These are phyloP conservation scores for Strigomonas culicis DNA, from an alignment of 208 protist species.

Conservation along the genomic window DNA sequence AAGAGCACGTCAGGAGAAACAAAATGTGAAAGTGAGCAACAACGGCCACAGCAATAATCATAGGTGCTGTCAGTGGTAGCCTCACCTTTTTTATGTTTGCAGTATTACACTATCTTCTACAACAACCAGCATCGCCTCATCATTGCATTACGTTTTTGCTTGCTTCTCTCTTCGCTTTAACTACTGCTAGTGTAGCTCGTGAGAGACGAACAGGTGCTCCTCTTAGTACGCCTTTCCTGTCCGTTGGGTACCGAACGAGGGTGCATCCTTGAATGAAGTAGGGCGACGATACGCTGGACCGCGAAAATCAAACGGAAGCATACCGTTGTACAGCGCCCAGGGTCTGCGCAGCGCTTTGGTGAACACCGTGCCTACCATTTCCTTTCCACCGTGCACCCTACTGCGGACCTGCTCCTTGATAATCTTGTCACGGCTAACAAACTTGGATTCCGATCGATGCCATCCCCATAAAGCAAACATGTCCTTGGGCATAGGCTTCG, in stretches of 20 bases:
- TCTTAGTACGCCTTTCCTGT: too few species aligned
- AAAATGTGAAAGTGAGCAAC: not conserved
- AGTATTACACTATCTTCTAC: too few species aligned
- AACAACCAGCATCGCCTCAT: too few species aligned
- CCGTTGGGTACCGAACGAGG: slow-evolving; percentile 20
- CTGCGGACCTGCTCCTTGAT: slow-evolving; percentile 63
- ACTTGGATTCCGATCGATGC: slow-evolving; percentile 83
- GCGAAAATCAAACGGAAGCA: slow-evolving; percentile 75
- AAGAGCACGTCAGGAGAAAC: slow-evolving; percentile 5
- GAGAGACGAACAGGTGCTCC: too few species aligned
- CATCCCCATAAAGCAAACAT: slow-evolving; percentile 90
- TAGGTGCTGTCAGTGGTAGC: too few species aligned
- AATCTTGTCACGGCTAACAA: slow-evolving; percentile 55
- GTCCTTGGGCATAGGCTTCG: slow-evolving; percentile 76
- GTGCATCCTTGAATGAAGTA: slow-evolving; percentile 57
- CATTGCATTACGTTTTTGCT: too few species aligned
- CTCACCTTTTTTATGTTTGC: too few species aligned
- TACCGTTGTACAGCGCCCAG: slow-evolving; percentile 82
- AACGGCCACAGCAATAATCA: too few species aligned
- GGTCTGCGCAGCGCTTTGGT: slow-evolving; percentile 70
- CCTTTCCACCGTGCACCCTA: slow-evolving; percentile 53
- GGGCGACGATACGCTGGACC: slow-evolving; percentile 45
- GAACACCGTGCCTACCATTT: slow-evolving; percentile 80
- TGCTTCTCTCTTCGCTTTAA: too few species aligned
- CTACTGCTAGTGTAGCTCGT: too few species aligned